Percentiles rank a stretch among this genome's conserved stretches.
Conservation (phyloP, 2,329 filamentous ascomycete genomes). For the Verticillium dahliae region DNA sequence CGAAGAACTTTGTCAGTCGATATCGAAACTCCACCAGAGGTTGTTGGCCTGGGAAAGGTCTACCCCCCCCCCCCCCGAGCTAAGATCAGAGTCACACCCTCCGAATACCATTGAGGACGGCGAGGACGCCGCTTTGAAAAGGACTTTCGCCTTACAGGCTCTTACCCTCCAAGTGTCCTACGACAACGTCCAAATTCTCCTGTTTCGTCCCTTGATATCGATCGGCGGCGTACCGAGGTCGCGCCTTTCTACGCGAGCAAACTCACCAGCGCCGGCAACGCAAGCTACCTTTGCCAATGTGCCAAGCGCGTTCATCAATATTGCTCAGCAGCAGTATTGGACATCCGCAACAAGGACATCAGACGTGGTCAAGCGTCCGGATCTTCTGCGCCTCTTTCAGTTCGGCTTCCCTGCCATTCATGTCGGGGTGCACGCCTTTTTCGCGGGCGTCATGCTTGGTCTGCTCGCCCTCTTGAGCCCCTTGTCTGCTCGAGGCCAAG, state of each 20-base stretch:
- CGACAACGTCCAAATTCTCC: not conserved
- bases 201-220: not conserved
- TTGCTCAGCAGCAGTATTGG: not conserved
- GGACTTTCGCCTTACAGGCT: not conserved
- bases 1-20: too few species aligned
- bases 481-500: not conserved
- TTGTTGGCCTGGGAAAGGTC: not conserved
- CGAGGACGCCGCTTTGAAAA: too few species aligned
- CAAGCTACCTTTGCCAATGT: too few species aligned
- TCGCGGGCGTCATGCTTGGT: not conserved
- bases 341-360: not conserved
- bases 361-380: not conserved
- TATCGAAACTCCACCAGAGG: not conserved
- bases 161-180: not conserved
- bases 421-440: not conserved
- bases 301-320: not conserved
- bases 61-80: not conserved
- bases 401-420: not conserved
- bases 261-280: too few species aligned
- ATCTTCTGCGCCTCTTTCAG: not conserved
- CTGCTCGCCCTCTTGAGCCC: not conserved
- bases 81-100: not conserved
- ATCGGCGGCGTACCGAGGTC: not conserved
- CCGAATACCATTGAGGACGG: too few species aligned
- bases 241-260: not conserved